Evolutionary conservation across 169 alveolate species (phyloP).

Genomic region (Theileria orientalis): DNA sequence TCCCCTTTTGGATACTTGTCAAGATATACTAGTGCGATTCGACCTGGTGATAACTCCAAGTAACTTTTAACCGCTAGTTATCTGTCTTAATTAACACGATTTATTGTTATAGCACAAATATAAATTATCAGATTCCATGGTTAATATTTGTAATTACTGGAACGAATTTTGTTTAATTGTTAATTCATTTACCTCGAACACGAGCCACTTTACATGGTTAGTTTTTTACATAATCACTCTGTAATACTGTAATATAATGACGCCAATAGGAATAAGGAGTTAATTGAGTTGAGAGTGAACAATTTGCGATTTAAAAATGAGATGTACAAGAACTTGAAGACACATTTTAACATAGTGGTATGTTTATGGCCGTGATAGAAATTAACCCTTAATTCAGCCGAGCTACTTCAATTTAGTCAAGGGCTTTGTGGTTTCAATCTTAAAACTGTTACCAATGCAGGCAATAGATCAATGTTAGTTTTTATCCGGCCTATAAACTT

Average conservation of each 20-base stretch:
- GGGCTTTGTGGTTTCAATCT: slow-evolving; percentile 32
- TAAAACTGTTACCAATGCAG: slow-evolving; percentile 36
- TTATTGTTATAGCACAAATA: too few species aligned
- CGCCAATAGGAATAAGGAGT: slow-evolving; percentile 42
- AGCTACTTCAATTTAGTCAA: slow-evolving; percentile 43
- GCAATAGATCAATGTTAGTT: slow-evolving; percentile 12
- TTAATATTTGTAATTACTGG: background rate
- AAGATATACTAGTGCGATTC: slow-evolving; percentile 44
- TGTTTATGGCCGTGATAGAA: too few species aligned
- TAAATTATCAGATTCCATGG: background rate
- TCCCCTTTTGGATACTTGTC: slow-evolving; percentile 58
- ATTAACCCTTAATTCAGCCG: slow-evolving; percentile 4
- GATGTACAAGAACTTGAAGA: slow-evolving; percentile 32
- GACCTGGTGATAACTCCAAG: background rate
- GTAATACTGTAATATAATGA: background rate
- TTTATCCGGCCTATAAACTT: background rate
- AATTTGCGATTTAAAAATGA: slow-evolving; percentile 39
- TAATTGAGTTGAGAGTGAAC: slow-evolving; percentile 42
- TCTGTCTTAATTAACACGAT: background rate
- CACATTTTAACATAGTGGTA: slow-evolving; percentile 18
- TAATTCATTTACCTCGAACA: slow-evolving; percentile 33
- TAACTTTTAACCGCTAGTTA: background rate
- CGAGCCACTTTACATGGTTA: slow-evolving; percentile 21
- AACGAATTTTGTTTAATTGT: slow-evolving; percentile 51
- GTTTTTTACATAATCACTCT: slow-evolving; percentile 21